phyloP scores from a whole-genome alignment of 1,139 yeast species.

The Kurtzmaniella quercitrusa region DNA sequence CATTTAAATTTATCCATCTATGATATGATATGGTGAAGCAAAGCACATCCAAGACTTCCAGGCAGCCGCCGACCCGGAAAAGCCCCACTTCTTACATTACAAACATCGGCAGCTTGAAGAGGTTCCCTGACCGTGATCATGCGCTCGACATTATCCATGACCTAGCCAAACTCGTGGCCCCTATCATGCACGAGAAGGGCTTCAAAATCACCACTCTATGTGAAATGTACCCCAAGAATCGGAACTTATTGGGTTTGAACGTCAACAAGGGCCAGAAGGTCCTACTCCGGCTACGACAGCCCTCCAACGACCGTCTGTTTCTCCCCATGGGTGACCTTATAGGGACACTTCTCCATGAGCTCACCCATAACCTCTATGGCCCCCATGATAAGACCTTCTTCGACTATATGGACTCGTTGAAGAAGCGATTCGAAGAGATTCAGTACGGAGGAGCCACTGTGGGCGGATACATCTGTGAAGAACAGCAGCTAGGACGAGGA shows the following conservation, averaged over 20 bases:
- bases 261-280: constrained; percentile 82
- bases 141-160: constrained; percentile 59
- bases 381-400: constrained; percentile 79
- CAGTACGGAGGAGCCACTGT: constrained; percentile 34
- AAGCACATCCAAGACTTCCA: constrained; percentile 1
- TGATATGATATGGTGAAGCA: constrained; percentile 9
- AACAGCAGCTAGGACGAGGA: constrained; percentile 46
- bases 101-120: constrained; percentile 54
- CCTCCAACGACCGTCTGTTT: constrained; percentile 53
- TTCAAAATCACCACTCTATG: constrained; percentile 66
- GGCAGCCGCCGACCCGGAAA: constrained; percentile 8
- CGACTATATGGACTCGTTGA: constrained; percentile 56
- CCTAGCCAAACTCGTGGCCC: constrained; percentile 61
- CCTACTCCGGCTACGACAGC: constrained; percentile 63
- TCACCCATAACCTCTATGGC: constrained; percentile 75
- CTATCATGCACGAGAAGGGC: constrained; percentile 65
- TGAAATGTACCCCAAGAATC: constrained; percentile 81
- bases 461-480: constrained; percentile 41
- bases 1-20: neutral
- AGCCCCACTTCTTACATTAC: constrained; percentile 49
- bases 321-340: constrained; percentile 63
- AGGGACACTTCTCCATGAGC: constrained; percentile 86
- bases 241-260: constrained; percentile 70
- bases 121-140: constrained; percentile 49
- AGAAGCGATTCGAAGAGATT: constrained; percentile 52